A percentile compares a stretch with the other conserved stretches of the same genome.
These are phyloP conservation scores for Botrytis fragariae DNA, from an alignment of 2,329 filamentous ascomycete genomes.

Conservation along the genomic window DNA sequence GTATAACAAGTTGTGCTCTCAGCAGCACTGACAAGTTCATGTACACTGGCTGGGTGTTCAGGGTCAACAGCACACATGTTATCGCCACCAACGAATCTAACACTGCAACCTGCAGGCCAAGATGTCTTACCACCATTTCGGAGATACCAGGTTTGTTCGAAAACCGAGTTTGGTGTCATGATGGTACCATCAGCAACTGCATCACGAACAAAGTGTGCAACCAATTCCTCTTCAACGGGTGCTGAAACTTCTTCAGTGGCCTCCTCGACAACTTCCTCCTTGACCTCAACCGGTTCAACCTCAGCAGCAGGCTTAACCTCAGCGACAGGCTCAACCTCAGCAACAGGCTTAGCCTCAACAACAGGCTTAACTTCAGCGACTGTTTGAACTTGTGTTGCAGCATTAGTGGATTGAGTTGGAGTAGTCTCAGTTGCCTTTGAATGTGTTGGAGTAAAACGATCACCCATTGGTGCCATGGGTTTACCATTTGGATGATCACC, in stretches of 20 bases:
- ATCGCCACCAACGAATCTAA: slow-evolving; percentile 90
- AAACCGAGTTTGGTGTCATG: slow-evolving; percentile 67
- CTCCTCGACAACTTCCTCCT: slow-evolving; percentile 28
- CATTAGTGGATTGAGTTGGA: slow-evolving; percentile 48
- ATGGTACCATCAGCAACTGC: slow-evolving; percentile 74
- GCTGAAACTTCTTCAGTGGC: slow-evolving; percentile 38
- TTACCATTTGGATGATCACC: slow-evolving; percentile 71
- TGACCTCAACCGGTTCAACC: neutral
- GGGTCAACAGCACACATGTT: slow-evolving; percentile 93
- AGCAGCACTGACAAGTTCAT: slow-evolving; percentile 72
- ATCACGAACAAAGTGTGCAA: slow-evolving; percentile 74
- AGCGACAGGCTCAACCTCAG: slow-evolving; percentile 37
- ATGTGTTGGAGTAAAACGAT: slow-evolving; percentile 47
- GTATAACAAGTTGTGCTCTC: slow-evolving; percentile 76
- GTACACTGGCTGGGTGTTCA: slow-evolving; percentile 72
- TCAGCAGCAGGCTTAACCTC: slow-evolving; percentile 44
- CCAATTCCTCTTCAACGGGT: slow-evolving; percentile 43
- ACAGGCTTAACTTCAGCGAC: slow-evolving; percentile 69
- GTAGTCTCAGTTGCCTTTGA: slow-evolving; percentile 53
- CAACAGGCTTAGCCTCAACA: slow-evolving; percentile 45
- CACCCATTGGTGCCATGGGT: slow-evolving; percentile 68
- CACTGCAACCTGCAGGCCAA: slow-evolving; percentile 88
- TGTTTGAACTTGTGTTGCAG: slow-evolving; percentile 65
- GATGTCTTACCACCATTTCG: slow-evolving; percentile 74
- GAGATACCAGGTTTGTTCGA: slow-evolving; percentile 89